Base-by-base conservation (phyloP, 176 grass and related monocot genomes). In the Rhipidocladum racemiflorum region DNA sequence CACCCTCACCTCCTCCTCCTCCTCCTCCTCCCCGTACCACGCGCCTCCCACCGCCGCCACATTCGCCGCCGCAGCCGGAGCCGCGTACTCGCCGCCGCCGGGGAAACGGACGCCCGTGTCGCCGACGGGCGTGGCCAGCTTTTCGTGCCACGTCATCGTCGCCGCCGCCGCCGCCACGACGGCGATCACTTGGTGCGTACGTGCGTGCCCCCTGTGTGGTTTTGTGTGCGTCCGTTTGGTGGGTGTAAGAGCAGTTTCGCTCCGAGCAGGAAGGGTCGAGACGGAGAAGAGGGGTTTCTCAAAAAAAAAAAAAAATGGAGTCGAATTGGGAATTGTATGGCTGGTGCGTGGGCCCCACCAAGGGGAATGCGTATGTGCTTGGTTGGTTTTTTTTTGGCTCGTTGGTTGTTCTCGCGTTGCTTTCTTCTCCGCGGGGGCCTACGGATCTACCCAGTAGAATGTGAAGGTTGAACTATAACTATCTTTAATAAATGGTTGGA, bases 81-180 rank as follows among this genome's bases (percentile, higher is more conserved):
- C 42, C 46, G 18, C 79, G 18, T 61, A 74, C 20, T 62, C 69
- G 12, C 76, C 55, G 20, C 68, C 86, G 44, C 66, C 55, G 15
- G 82, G 32, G 62, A 92, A 80, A 17, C 61, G 62, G 45, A 83
- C 80, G 75, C 84, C 88, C 4, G 85, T 54, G 62, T 90, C 90
- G 0, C 77, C 89, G 53, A 88, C 87, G 20, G 90, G 79, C 64
- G 77, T 91, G 45, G 79, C 75, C 16, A 95, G 82, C 36, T 99
- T 91, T 34, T 99, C 96, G 46, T 93, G 90, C 96, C 96, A 99
- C 85, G 91, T 87, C 96, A 95, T 95, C 79, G 84, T 94, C 24
- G 51, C 13, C 32, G 57, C 83, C 88, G 80, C 76, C 78, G 73
- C 77, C 64, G 86, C 79, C 91, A 29, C 86, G 66, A 21, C 46